Evolutionary conservation across 2,329 filamentous ascomycete genomes (phyloP), one percentile per base, ranked within the genome.

Genomic region (Pyrenophora tritici-repentis): DNA sequence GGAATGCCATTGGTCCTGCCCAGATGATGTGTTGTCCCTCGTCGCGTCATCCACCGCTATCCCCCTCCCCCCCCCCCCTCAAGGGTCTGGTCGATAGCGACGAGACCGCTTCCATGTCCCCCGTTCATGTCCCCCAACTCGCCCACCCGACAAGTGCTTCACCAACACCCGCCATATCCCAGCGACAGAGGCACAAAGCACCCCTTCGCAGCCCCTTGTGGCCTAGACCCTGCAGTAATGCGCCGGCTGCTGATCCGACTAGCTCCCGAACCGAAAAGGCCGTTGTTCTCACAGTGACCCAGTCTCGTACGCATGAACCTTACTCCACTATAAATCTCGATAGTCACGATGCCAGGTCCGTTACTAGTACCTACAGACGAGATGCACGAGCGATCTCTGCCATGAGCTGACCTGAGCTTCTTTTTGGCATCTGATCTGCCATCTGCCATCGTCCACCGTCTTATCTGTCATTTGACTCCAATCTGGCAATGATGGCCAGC

Each of bases 31-130:
- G 63, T 58, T 66, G 63, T 59, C 60, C 55, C 53, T 48, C 20
- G 52, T 58, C 53, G 60, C 62, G 58, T 62, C 61, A 62, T 62
- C 59, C 51, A 56, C 58, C 53, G 55, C 60, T 46, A 47, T 24
- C 32, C 18, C 52, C 26, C 9, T 9, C 26, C 24, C 24, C 5
- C 24, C 8, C 24, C 26, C 10, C 26, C 24, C 24, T 10, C 24
- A 7, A 26, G 24, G 24, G 6, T 10, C 4, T 3, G 24, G 7
- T 26, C 24, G 35, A 22, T 39, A 43, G 13, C 39, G 24, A 18
- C 18, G 38, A 42, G 38, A 42, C 33, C 32, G 32, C 46, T 46
- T 44, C 42, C 16, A 29, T 29, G 29, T 20, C 34, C 17, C 16
- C 5, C 18, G 18, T 18, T 18, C 18, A 18, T 18, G n/a, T n/a